Evolutionary conservation across 2,329 filamentous ascomycete genomes (phyloP), one percentile per base, ranked within the genome.

Genomic region (Aspergillus aculeatinus): DNA sequence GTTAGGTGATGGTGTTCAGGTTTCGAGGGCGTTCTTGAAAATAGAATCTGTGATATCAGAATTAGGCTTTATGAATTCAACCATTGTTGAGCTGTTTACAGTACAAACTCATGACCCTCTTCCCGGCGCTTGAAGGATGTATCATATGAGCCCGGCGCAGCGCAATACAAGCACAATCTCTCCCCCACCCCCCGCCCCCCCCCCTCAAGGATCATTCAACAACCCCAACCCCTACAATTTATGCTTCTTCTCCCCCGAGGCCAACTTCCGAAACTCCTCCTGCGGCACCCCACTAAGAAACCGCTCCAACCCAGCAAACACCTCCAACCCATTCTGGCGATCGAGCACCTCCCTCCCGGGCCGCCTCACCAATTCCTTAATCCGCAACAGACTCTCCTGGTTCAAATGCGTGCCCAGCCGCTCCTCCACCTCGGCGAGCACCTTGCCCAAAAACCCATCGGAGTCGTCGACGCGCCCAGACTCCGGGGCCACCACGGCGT

Each of bases 191-290:
- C 23, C 23, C 23, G 23, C 2, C 21, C 2, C 21, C 21, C 2
- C 2, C 21, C 23, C 23, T 23, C 23, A 23, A 33, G 12, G 4
- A 33, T 12, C 12, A 12, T 33, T 33, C 25, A 53, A 23, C 35
- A n/a, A n/a, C 47, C 11, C 48, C 19, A 44, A 35, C 1, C n/a
- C 21, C 12, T 68, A 96, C 74, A 98, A 79, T 81, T 98, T 98
- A 79, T 99, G 95, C 74, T 88, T 91, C 86, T 97, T 98, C 83
- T 95, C 86, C 12, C 94, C 92, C 63, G 82, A 87, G 1, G 92
- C 92, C 72, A 98, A 80, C 82, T 90, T 93, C 70, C 83, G 80
- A 73, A 98, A 98, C 81, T 98, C 91, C 74, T 89, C 84, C 81
- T 97, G 92, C 21, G 95, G 95, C 48, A 92, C 82, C 0, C 92